These are phyloP conservation scores for Nakataea oryzae DNA, from an alignment of 2,329 filamentous ascomycete genomes.

Conservation along the genomic window DNA sequence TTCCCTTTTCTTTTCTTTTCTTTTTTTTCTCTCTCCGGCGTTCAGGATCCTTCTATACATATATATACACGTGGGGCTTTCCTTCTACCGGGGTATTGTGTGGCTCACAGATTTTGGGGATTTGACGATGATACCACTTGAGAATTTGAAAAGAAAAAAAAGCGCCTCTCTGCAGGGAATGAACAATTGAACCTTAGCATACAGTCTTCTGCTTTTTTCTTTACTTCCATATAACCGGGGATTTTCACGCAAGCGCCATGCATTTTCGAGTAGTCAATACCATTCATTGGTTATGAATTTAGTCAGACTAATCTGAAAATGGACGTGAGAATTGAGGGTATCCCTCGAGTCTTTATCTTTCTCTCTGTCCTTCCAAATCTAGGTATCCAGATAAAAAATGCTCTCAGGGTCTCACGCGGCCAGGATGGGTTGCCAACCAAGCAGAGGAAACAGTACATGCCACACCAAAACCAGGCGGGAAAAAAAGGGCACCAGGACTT, in stretches of 20 bases:
- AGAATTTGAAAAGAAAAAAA: background rate
- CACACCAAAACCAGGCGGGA: background rate
- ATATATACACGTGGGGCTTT: background rate
- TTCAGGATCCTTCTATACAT: too few species aligned
- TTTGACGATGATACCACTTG: background rate
- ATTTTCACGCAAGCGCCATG: too few species aligned
- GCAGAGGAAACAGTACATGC: background rate
- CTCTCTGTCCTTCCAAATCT: background rate
- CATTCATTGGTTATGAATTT: background rate
- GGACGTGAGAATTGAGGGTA: background rate
- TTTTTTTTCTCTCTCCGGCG: background rate
- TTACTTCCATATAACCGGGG: background rate
- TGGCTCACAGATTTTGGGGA: background rate
- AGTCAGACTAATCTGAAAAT: background rate
- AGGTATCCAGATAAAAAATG: background rate
- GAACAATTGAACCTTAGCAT: background rate
- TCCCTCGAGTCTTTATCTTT: background rate
- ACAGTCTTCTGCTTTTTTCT: too few species aligned
- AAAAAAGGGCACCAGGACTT: background rate
- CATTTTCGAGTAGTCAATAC: background rate
- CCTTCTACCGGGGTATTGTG: background rate
- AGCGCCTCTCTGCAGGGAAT: background rate
- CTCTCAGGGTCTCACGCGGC: too few species aligned
- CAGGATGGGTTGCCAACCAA: background rate
- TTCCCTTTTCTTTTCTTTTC: background rate